These are phyloP conservation scores for Fistulina hepatica DNA, from an alignment of 1,284 basidiomycete species.

Conservation along the genomic window DNA sequence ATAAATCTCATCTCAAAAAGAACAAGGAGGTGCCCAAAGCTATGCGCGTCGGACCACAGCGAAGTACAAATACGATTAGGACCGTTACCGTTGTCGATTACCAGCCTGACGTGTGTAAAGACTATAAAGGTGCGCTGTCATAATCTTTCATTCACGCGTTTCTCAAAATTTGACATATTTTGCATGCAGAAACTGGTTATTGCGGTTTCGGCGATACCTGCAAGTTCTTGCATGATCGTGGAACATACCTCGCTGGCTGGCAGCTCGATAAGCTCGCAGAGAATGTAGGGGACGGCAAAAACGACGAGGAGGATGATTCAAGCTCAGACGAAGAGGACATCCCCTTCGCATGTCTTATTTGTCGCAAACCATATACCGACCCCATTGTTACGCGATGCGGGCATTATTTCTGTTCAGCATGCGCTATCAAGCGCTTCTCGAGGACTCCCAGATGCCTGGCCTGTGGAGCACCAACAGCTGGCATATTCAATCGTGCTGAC, in stretches of 20 bases:
- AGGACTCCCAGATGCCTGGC: conserved; percentile 96
- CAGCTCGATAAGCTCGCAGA: conserved; percentile 86
- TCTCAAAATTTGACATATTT: conserved; percentile 16
- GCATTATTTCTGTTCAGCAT: conserved; percentile 94
- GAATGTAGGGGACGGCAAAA: conserved; percentile 47
- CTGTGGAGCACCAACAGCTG: conserved; percentile 85
- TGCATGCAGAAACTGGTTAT: conserved; percentile 80
- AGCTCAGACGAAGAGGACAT: conserved; percentile 79
- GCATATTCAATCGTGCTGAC: conserved; percentile 88
- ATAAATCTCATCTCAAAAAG: conserved; percentile 76
- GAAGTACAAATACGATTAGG: conserved; percentile 77
- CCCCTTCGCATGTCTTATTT: conserved; percentile 95
- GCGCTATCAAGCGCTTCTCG: conserved; percentile 87
- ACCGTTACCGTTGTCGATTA: conserved; percentile 96
- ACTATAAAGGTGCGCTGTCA: conserved; percentile 79
- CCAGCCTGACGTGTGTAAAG: conserved; percentile 98
- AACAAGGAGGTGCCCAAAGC: conserved; percentile 76
- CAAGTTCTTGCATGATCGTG: conserved; percentile 88
- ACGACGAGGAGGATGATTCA: conserved; percentile 38
- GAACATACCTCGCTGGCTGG: conserved; percentile 93
- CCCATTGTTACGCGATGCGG: conserved; percentile 94
- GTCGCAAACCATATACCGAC: conserved; percentile 89
- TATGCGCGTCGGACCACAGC: conserved; percentile 82
- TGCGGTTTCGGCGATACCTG: conserved; percentile 99
- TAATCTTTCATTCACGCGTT: conserved; percentile 5